Evolutionary conservation across 805 yeast species (phyloP), one percentile per base, ranked within the genome.

Genomic region (Teunomyces pallodes): DNA sequence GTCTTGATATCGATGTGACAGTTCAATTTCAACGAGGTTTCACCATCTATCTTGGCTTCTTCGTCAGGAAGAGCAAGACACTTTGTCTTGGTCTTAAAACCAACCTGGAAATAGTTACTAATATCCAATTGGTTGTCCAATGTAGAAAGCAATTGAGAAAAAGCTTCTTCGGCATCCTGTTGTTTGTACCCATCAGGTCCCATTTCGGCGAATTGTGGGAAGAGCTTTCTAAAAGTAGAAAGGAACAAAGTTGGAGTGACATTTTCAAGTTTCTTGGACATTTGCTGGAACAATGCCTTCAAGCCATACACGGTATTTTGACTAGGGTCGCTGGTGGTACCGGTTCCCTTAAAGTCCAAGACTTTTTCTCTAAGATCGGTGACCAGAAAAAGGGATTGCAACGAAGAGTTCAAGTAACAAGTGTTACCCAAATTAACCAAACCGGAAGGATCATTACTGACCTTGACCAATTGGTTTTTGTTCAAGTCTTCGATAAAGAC

Each of bases 141-240:
- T 29, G 76, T 68, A 31, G 73, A 69, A 53, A 91, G 68, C 44
- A 94, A 77, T 64, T 87, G 92, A 6, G 97, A 85, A 69, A 83
- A 90, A 13, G 92, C 87, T 65, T 94, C 99, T 70, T 94, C 99
- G 0, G 99, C 99, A 72, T 94, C 99, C 70, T 94, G 99, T 70
- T 94, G 99, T 67, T 89, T 90, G 62, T 79, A 87, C 1, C 97
- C 97, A 42, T 61, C 67, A 27, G 72, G 70, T 51, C 82, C 86
- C 51, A 82, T 80, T 64, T 92, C 97, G 38, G 86, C 87, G 67
- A 94, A 94, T 68, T 94, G 98, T 1, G 98, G 97, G 62, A 81
- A 87, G 13, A 74, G 70, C 42, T 75, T 70, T 64, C 97, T 82
- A 55, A 88, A 72, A 28, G 81, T 71, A 32, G 82, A 74, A 52